These are phyloP conservation scores for Trichoderma lentiforme DNA, from an alignment of 2,329 filamentous ascomycete species.

Conservation along the genomic window DNA sequence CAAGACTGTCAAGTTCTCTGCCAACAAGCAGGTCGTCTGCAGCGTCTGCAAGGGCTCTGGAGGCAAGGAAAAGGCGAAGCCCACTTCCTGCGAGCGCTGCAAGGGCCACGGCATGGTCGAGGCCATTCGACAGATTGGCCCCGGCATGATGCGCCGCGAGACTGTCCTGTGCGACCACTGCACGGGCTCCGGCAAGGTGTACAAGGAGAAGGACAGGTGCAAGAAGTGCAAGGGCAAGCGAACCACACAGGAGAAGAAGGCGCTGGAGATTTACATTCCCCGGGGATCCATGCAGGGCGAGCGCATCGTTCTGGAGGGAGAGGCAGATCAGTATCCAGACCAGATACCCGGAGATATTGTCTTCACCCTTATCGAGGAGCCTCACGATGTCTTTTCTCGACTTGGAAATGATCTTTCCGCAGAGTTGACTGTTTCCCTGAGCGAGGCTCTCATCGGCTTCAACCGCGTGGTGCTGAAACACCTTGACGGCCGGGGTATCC, in stretches of 20 bases:
- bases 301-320: conserved; percentile 83
- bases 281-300: conserved; percentile 84
- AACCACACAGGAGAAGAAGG: conserved; percentile 84
- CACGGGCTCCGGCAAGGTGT: conserved; percentile 78
- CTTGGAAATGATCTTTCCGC: conserved; percentile 82
- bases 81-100: conserved; percentile 78
- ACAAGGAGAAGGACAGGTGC: conserved; percentile 95
- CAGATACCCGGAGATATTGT: conserved; percentile 90
- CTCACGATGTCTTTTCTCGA: conserved; percentile 77
- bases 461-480: conserved; percentile 87
- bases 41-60: conserved; percentile 82
- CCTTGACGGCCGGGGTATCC: conserved; percentile 87
- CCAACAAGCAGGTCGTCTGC: conserved; percentile 91
- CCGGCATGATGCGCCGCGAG: conserved; percentile 79
- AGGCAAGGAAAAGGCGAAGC: conserved; percentile 87
- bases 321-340: conserved; percentile 88
- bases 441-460: conserved; percentile 84
- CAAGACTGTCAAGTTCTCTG: conserved; percentile 95
- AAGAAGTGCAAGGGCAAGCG: conserved; percentile 97
- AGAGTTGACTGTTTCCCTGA: conserved; percentile 74
- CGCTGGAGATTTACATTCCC: conserved; percentile 93
- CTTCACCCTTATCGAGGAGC: conserved; percentile 79
- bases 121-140: conserved; percentile 77
- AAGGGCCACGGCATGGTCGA: conserved; percentile 75
- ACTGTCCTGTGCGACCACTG: conserved; percentile 79